Percentiles rank a stretch among this genome's conserved stretches.
phyloP scores from a whole-genome alignment of 805 yeast species.

The Starmerella stigmatis region DNA sequence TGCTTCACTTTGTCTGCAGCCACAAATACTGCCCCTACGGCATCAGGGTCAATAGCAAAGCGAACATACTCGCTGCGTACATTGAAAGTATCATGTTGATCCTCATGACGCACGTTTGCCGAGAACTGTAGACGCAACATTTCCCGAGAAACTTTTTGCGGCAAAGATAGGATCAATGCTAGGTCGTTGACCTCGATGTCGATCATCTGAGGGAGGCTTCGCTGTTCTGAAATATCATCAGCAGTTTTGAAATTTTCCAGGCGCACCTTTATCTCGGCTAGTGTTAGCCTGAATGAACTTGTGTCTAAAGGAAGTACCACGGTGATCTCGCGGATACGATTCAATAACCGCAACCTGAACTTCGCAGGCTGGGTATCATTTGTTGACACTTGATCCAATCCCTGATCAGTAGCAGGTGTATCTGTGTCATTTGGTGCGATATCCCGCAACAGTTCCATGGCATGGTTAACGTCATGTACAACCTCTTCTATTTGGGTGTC shows the following conservation, averaged over 20 bases:
- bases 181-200: slow-evolving; percentile 10
- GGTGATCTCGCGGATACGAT: slow-evolving; percentile 7
- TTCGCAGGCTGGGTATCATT: neutral
- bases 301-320: slow-evolving; percentile 19
- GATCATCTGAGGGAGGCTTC: slow-evolving; percentile 1
- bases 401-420: too few species aligned
- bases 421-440: neutral
- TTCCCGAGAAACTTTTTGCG: slow-evolving; percentile 10
- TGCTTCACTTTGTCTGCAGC: slow-evolving; percentile 16
- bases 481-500: slow-evolving; percentile 15
- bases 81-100: slow-evolving; percentile 10
- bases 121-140: slow-evolving; percentile 14
- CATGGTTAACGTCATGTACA: slow-evolving; percentile 4
- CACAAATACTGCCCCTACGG: slow-evolving; percentile 18
- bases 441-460: slow-evolving; percentile 1
- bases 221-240: neutral
- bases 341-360: slow-evolving; percentile 7
- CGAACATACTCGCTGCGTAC: slow-evolving; percentile 18
- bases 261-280: slow-evolving; percentile 1
- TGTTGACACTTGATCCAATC: too few species aligned
- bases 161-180: slow-evolving; percentile 6
- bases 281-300: slow-evolving; percentile 15
- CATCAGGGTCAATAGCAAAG: slow-evolving; percentile 21
- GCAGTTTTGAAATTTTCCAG: slow-evolving; percentile 10
- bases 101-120: slow-evolving; percentile 4